Evolutionary conservation across 2,329 filamentous ascomycete genomes (phyloP).

Genomic region (Coniochaeta ligniaria): DNA sequence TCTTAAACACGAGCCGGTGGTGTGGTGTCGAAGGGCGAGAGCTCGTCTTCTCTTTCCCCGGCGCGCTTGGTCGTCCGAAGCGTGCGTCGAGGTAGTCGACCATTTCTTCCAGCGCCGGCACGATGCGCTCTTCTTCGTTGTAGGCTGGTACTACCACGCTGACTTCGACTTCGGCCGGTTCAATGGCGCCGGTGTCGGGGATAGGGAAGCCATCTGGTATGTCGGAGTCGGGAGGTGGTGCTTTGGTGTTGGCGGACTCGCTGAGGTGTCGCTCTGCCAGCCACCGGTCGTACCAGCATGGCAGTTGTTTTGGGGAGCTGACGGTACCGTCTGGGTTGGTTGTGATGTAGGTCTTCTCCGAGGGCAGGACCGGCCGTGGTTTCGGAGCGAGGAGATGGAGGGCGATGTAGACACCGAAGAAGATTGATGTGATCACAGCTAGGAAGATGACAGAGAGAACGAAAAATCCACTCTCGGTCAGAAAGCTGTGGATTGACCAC

Average conservation of each 20-base stretch:
- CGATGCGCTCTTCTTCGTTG: slow-evolving; percentile 82
- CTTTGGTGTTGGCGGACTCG: slow-evolving; percentile 24
- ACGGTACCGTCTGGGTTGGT: slow-evolving; percentile 56
- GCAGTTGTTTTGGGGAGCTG: slow-evolving; percentile 46
- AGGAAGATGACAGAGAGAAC: not conserved
- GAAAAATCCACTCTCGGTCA: not conserved
- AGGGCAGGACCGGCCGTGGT: slow-evolving; percentile 64
- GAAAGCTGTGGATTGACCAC: not conserved
- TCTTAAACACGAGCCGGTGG: slow-evolving; percentile 25
- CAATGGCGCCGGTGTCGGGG: slow-evolving; percentile 52
- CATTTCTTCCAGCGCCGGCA: slow-evolving; percentile 83
- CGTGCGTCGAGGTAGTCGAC: slow-evolving; percentile 75
- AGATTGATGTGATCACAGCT: not conserved
- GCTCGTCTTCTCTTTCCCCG: slow-evolving; percentile 8
- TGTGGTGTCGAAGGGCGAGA: slow-evolving; percentile 18
- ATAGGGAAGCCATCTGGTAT: slow-evolving; percentile 30
- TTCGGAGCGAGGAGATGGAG: slow-evolving; percentile 73
- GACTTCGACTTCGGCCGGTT: slow-evolving; percentile 74
- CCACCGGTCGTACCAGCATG: slow-evolving; percentile 84
- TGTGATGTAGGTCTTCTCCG: slow-evolving; percentile 82
- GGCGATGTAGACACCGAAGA: slow-evolving; percentile 40
- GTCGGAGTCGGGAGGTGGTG: slow-evolving; percentile 8
- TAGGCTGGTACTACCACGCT: slow-evolving; percentile 91
- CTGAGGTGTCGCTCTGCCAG: slow-evolving; percentile 50
- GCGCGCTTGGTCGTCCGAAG: slow-evolving; percentile 49